Evolutionary conservation across 1,284 basidiomycete genomes (phyloP).

Genomic region (Anthracocystis setariae): DNA sequence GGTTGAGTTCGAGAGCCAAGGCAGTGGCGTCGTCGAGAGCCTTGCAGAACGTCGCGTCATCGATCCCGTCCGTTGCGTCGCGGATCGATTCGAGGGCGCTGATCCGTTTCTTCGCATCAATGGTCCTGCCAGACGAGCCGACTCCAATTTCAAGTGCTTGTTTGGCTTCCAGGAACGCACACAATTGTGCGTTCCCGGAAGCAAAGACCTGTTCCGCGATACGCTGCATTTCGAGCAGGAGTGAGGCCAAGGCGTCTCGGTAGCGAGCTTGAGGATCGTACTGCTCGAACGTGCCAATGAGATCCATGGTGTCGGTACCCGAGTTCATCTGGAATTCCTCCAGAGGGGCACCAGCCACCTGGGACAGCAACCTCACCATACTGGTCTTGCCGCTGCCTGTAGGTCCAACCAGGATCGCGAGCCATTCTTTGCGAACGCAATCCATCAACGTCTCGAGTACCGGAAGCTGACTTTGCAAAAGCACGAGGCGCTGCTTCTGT

Average conservation of each 20-base stretch:
- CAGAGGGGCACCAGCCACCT: constrained; percentile 76
- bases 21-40: constrained; percentile 21
- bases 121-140: background rate
- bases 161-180: constrained; percentile 16
- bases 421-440: constrained; percentile 82
- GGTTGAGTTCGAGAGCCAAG: constrained; percentile 2
- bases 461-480: constrained; percentile 77
- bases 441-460: constrained; percentile 80
- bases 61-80: constrained; percentile 3
- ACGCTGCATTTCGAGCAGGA: constrained; percentile 26
- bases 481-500: constrained; percentile 56
- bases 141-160: constrained; percentile 5
- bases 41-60: constrained; percentile 4
- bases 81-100: constrained; percentile 9
- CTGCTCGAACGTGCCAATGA: constrained; percentile 96
- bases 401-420: constrained; percentile 85
- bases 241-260: constrained; percentile 10
- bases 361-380: constrained; percentile 78
- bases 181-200: constrained; percentile 6
- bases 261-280: constrained; percentile 65
- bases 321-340: constrained; percentile 83
- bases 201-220: constrained; percentile 14
- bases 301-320: constrained; percentile 91
- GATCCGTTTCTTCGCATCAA: background rate
- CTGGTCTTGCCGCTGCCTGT: constrained; percentile 83